A percentile compares a stretch with the other conserved stretches of the same genome.
Evolutionary conservation across 352 stramenopile species (phyloP).

Genomic region (Phytopythium montanum): DNA sequence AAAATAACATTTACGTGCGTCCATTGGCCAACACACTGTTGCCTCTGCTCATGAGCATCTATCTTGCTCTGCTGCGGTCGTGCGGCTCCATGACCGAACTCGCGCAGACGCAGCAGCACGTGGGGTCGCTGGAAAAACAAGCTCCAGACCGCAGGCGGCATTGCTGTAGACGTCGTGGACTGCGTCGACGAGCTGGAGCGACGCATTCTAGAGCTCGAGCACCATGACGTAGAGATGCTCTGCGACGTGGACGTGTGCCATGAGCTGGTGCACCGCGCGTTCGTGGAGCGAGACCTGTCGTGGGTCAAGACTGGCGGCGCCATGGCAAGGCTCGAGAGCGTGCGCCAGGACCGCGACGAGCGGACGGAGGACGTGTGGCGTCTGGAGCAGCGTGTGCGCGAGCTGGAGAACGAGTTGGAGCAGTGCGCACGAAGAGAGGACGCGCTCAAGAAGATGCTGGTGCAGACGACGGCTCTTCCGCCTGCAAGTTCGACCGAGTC

Average conservation of each 20-base stretch:
- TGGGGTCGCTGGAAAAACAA: background rate
- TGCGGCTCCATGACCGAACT: background rate
- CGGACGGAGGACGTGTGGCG: background rate
- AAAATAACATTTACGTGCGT: too few relatives aligned
- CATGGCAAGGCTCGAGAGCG: background rate
- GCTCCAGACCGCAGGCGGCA: background rate
- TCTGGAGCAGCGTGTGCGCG: background rate
- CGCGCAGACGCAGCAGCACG: background rate
- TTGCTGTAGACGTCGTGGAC: background rate
- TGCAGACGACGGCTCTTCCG: too few relatives aligned
- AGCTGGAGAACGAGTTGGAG: background rate
- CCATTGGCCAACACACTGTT: too few relatives aligned
- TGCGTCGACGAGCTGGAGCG: background rate
- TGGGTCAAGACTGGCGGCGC: background rate
- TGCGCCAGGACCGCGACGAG: background rate
- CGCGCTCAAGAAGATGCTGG: too few relatives aligned
- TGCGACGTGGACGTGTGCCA: background rate
- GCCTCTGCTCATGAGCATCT: too few relatives aligned
- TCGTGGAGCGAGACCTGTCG: background rate
- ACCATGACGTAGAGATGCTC: background rate
- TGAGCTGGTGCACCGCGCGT: background rate
- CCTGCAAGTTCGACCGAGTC: too few relatives aligned
- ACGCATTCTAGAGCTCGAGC: background rate
- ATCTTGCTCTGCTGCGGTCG: too few relatives aligned
- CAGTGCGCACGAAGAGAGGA: background rate